Conservation (phyloP, 352 stramenopile species). For the Globisporangium nodosum region DNA sequence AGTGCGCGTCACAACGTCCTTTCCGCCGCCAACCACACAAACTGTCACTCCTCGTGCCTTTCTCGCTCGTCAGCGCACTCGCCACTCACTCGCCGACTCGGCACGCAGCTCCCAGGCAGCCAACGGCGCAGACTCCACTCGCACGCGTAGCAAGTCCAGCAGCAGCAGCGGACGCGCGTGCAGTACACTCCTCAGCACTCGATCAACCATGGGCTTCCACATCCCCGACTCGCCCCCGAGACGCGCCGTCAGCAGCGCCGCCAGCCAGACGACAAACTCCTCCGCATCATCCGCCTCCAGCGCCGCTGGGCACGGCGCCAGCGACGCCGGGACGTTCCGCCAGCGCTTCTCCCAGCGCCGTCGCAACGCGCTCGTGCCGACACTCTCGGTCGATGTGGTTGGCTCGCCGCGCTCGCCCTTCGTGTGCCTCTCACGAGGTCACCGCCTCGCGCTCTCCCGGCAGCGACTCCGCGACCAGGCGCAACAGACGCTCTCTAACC, state of each 20-base stretch:
- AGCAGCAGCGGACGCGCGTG: not conserved
- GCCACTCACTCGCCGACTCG: not conserved
- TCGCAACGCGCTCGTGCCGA: slow-evolving; percentile 56
- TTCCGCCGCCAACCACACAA: slow-evolving; percentile 25
- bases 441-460: slow-evolving; percentile 24
- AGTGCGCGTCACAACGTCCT: not conserved
- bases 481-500: slow-evolving; percentile 6
- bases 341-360: slow-evolving; percentile 18
- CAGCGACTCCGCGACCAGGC: slow-evolving; percentile 29
- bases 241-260: slow-evolving; percentile 16
- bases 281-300: not conserved
- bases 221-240: slow-evolving; percentile 47
- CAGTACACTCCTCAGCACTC: not conserved
- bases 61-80: slow-evolving; percentile 2
- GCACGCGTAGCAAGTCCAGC: not conserved
- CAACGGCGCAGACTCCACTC: not conserved
- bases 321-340: slow-evolving; percentile 6
- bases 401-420: slow-evolving; percentile 37
- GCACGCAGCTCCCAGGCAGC: not conserved
- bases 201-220: slow-evolving; percentile 51
- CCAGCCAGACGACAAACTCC: slow-evolving; percentile 10
- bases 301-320: not conserved
- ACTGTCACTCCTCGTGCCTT: slow-evolving; percentile 26
- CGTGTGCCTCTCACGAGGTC: slow-evolving; percentile 27
- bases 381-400: slow-evolving; percentile 33